A percentile compares a stretch with the other conserved stretches of the same genome.
phyloP scores from a whole-genome alignment of 306 rosid genomes.

The Rosa chinensis region DNA sequence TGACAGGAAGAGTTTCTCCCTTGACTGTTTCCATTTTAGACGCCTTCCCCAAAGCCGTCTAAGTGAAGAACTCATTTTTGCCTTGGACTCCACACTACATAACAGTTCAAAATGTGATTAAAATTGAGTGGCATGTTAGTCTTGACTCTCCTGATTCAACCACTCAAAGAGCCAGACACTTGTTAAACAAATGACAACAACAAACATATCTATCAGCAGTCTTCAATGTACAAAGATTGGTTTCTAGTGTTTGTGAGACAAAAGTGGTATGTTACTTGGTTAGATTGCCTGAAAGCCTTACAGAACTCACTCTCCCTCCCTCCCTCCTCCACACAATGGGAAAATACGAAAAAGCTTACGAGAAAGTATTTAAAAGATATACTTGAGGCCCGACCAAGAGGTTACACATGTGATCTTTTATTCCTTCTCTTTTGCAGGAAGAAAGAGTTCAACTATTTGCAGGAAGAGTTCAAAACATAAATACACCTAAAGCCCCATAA shows the following conservation, averaged over 20 bases:
- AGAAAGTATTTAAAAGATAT: neutral
- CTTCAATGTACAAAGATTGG: neutral
- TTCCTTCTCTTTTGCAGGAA: neutral
- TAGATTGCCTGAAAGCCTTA: neutral
- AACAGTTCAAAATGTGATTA: neutral
- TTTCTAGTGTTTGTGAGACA: neutral
- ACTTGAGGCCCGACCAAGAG: neutral
- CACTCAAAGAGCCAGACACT: neutral
- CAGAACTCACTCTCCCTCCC: neutral
- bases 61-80: conserved; percentile 64
- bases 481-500: neutral
- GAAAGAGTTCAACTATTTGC: neutral
- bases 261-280: conserved; percentile 5
- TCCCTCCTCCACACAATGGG: neutral
- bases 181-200: neutral
- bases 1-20: conserved; percentile 44
- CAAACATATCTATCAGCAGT: neutral
- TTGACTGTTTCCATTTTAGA: conserved; percentile 41
- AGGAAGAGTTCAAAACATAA: neutral
- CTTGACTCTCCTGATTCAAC: conserved; percentile 14
- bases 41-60: conserved; percentile 62
- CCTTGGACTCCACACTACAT: conserved; percentile 65
- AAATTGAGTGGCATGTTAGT: neutral
- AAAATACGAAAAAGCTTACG: neutral
- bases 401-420: neutral